Conservation (phyloP, 1,284 basidiomycete genomes). For the Pyrrhoderma noxium region DNA sequence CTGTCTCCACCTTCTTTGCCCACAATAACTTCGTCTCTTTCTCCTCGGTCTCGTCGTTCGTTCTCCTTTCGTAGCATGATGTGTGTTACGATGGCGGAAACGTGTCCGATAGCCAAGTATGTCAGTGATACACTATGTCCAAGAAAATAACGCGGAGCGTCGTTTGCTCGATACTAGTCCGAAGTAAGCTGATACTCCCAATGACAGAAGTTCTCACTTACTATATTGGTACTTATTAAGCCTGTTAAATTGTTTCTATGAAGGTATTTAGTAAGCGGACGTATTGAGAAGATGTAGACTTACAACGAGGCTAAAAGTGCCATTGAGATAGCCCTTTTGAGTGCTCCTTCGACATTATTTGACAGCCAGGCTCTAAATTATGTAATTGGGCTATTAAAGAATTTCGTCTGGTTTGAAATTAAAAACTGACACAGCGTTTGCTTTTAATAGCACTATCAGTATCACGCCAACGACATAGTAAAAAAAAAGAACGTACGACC, state of each 20-base stretch:
- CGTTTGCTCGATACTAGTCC: slow-evolving; percentile 29
- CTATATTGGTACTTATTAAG: slow-evolving; percentile 40
- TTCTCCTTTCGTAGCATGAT: slow-evolving; percentile 37
- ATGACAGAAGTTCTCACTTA: slow-evolving; percentile 20
- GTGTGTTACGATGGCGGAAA: slow-evolving; percentile 34
- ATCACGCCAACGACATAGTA: neutral
- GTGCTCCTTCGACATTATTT: slow-evolving; percentile 67
- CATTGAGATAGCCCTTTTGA: slow-evolving; percentile 66
- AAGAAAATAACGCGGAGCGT: slow-evolving; percentile 41
- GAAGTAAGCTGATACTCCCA: slow-evolving; percentile 11
- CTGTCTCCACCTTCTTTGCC: slow-evolving; percentile 14
- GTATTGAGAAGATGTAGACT: slow-evolving; percentile 15
- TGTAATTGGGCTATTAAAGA: no score
- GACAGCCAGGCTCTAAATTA: slow-evolving; percentile 53
- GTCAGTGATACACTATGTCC: slow-evolving; percentile 45
- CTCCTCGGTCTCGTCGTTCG: slow-evolving; percentile 36
- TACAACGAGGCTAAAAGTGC: slow-evolving; percentile 55
- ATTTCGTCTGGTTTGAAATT: neutral
- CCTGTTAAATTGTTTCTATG: slow-evolving; percentile 39
- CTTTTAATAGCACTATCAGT: slow-evolving; percentile 26
- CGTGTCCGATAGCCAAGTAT: slow-evolving; percentile 41
- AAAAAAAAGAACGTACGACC: neutral
- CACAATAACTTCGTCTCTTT: slow-evolving; percentile 39
- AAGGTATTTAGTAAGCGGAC: neutral
- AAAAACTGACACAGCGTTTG: slow-evolving; percentile 51